phyloP scores from a whole-genome alignment of 192 early-diverging fungal species.

The Backusella circina region DNA sequence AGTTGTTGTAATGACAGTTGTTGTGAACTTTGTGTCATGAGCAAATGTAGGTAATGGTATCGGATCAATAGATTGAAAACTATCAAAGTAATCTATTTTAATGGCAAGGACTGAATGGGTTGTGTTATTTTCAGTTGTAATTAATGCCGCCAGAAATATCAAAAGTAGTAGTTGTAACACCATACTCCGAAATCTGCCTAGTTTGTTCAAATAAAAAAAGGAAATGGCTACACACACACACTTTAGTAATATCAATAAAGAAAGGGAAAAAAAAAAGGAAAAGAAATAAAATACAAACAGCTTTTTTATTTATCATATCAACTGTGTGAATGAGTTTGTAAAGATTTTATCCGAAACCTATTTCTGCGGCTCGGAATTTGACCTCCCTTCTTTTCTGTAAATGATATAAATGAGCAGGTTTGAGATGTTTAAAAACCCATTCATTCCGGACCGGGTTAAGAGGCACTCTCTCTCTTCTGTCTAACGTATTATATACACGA shows the following conservation, averaged over 20 bases:
- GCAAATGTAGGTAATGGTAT: neutral
- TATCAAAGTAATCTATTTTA: slow-evolving; percentile 2
- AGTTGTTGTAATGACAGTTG: neutral
- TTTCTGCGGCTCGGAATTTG: neutral
- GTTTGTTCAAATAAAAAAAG: neutral
- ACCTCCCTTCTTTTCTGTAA: neutral
- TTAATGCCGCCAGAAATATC: slow-evolving; percentile 3
- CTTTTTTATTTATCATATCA: neutral
- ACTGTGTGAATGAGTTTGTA: neutral
- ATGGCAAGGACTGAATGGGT: neutral
- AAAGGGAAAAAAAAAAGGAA: neutral
- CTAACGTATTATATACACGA: neutral
- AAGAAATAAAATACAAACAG: neutral
- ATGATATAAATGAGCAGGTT: too few species aligned
- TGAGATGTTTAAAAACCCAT: too few species aligned
- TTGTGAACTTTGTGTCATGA: neutral
- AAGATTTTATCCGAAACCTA: neutral
- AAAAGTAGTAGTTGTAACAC: slow-evolving; percentile 1
- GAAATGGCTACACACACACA: neutral
- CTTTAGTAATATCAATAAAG: neutral
- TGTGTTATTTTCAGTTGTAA: neutral
- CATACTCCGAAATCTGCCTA: neutral
- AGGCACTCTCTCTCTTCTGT: neutral
- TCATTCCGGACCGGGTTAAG: neutral
- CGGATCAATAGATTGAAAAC: neutral